Percentiles rank a stretch among this genome's conserved stretches.
phyloP scores from a whole-genome alignment of 1,284 basidiomycete species.

The Rhodotorula sp. region DNA sequence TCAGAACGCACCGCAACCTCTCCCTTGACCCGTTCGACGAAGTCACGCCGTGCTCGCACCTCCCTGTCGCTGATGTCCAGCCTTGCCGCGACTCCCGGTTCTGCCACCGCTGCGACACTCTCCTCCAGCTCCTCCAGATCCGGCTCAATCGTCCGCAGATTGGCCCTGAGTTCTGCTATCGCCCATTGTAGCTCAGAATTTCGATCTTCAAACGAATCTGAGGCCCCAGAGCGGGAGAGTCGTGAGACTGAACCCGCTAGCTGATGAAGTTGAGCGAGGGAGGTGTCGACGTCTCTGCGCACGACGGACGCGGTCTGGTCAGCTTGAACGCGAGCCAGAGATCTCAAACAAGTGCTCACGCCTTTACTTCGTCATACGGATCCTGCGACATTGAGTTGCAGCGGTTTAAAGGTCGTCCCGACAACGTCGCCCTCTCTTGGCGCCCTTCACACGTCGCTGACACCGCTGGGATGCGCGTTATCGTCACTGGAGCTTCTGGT shows the following conservation, averaged over 20 bases:
- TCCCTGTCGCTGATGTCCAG: conserved; percentile 75
- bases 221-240: background rate
- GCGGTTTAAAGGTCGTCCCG: too few species aligned
- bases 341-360: background rate
- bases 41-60: conserved; percentile 66
- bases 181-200: conserved; percentile 16
- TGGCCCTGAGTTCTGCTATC: conserved; percentile 62
- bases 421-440: too few species aligned
- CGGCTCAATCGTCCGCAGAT: conserved; percentile 70
- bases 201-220: background rate
- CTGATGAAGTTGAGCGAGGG: conserved; percentile 4
- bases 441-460: too few species aligned
- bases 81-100: conserved; percentile 74
- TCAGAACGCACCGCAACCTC: conserved; percentile 68
- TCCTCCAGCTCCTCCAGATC: conserved; percentile 85
- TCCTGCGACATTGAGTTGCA: conserved; percentile 18
- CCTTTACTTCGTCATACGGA: conserved; percentile 34
- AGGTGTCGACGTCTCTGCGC: conserved; percentile 31
- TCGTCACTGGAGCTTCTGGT: conserved; percentile 35
- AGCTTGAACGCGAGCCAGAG: rapidly evolving
- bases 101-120: conserved; percentile 71
- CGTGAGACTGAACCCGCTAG: conserved; percentile 10
- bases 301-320: background rate
- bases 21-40: conserved; percentile 66
- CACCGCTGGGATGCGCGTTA: conserved; percentile 4